phyloP scores from a whole-genome alignment of 2,329 filamentous ascomycete genomes.

The Teratosphaeria zuluensis region DNA sequence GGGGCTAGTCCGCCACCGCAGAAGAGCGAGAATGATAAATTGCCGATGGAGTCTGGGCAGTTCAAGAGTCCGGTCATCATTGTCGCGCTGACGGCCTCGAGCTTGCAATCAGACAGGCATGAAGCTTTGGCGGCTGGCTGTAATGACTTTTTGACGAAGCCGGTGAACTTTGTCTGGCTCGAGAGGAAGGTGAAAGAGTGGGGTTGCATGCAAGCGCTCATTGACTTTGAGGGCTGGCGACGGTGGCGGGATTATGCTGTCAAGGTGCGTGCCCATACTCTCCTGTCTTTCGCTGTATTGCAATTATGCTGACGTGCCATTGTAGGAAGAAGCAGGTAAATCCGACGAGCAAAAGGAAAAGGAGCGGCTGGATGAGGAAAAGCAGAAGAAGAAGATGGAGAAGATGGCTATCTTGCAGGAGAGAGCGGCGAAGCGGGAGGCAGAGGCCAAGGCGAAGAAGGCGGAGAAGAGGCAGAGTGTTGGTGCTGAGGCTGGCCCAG shows the following conservation, averaged over 20 bases:
- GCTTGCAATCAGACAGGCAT: constrained; percentile 87
- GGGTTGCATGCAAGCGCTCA: constrained; percentile 98
- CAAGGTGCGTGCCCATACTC: constrained; percentile 15
- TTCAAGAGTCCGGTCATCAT: constrained; percentile 98
- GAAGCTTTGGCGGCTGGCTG: constrained; percentile 91
- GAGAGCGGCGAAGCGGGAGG: constrained; percentile 14
- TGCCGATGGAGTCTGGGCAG: constrained; percentile 52
- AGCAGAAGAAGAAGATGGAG: constrained; percentile 22
- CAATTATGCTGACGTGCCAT: background rate
- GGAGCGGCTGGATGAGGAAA: constrained; percentile 20
- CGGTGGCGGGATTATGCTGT: constrained; percentile 79
- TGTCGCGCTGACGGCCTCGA: constrained; percentile 89
- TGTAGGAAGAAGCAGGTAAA: constrained; percentile 14
- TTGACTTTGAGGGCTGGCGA: constrained; percentile 96
- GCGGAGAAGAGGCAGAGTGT: constrained; percentile 8
- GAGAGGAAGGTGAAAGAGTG: constrained; percentile 98
- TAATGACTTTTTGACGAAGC: constrained; percentile 95
- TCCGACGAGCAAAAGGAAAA: constrained; percentile 27
- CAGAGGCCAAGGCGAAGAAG: constrained; percentile 18
- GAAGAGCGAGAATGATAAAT: constrained; percentile 56
- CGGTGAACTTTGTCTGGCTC: constrained; percentile 94
- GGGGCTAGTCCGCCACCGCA: constrained; percentile 17
- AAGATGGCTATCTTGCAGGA: constrained; percentile 23
- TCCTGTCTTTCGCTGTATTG: background rate
- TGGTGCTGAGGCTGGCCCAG: background rate